phyloP scores from a whole-genome alignment of 345 rosid genomes.

The Pistacia integerrima region DNA sequence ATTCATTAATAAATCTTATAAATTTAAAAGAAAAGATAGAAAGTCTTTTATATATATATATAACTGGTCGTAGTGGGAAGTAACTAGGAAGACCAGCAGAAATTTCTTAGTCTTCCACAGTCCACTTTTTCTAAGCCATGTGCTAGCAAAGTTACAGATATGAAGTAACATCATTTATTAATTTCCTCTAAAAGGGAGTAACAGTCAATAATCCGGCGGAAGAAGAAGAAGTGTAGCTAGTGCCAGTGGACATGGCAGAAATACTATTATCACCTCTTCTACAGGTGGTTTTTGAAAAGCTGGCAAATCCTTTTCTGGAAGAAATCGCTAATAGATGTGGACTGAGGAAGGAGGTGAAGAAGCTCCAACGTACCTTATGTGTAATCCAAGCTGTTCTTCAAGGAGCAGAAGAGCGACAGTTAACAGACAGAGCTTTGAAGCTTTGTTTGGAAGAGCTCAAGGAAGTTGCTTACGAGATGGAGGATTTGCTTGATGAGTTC shows the following conservation, averaged over 20 bases:
- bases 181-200: no score
- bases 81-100: no score
- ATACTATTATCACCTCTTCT: constrained; percentile 26
- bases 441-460: constrained; percentile 25
- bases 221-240: no score
- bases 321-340: neutral
- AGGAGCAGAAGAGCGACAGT: constrained; percentile 28
- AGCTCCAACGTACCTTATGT: constrained; percentile 1
- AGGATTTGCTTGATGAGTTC: constrained; percentile 29
- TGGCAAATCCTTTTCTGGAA: neutral
- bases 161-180: no score
- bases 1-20: no score
- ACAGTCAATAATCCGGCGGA: no score
- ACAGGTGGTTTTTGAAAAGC: constrained; percentile 23
- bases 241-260: neutral
- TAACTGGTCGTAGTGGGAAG: no score
- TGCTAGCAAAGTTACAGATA: no score
- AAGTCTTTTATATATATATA: no score
- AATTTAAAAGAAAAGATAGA: no score
- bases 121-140: no score
- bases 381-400: constrained; percentile 23
- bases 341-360: constrained; percentile 3
- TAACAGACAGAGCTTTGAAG: constrained; percentile 6
- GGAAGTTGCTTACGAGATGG: constrained; percentile 21
- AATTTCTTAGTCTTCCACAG: no score